Evolutionary conservation across 2,329 filamentous ascomycete genomes (phyloP).

Genomic region (Aspergillus melleus): DNA sequence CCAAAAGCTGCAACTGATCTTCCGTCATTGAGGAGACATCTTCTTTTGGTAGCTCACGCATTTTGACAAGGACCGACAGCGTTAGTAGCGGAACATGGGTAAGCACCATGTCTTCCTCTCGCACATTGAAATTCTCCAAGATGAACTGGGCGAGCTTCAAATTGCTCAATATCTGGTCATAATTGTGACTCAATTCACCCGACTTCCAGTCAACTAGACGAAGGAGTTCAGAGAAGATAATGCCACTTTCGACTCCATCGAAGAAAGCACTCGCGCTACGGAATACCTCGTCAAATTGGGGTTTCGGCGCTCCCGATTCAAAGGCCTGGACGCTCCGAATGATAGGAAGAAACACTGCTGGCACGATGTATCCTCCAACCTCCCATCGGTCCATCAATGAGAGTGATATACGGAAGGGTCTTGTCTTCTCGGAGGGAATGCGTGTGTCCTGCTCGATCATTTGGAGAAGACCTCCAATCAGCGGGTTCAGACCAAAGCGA

Average conservation of each 20-base stretch:
- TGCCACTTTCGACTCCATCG: conserved; percentile 89
- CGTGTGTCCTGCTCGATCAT: conserved; percentile 65
- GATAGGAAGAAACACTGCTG: conserved; percentile 82
- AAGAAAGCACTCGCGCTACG: conserved; percentile 95
- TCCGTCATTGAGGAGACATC: conserved; percentile 11
- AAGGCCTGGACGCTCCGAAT: conserved; percentile 78
- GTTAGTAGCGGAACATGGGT: conserved; percentile 77
- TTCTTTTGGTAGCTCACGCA: conserved; percentile 37
- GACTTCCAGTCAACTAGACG: conserved; percentile 58
- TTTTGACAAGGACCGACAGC: conserved; percentile 59
- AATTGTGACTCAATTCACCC: conserved; percentile 51
- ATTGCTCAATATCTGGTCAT: conserved; percentile 58
- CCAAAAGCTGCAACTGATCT: conserved; percentile 21
- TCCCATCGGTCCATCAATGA: conserved; percentile 99
- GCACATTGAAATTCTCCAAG: conserved; percentile 82
- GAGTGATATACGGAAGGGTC: conserved; percentile 86
- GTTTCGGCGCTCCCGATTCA: conserved; percentile 65
- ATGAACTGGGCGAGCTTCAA: conserved; percentile 79
- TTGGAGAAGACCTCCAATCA: conserved; percentile 72
- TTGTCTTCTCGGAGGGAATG: conserved; percentile 68
- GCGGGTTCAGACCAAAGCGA: conserved; percentile 69
- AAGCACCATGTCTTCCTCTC: conserved; percentile 92
- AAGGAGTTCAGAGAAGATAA: conserved; percentile 85
- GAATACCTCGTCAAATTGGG: conserved; percentile 80
- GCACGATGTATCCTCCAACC: conserved; percentile 85